Evolutionary conservation across 2,329 filamentous ascomycete genomes (phyloP), one percentile per base, ranked within the genome.

Genomic region (Xylaria sp.): DNA sequence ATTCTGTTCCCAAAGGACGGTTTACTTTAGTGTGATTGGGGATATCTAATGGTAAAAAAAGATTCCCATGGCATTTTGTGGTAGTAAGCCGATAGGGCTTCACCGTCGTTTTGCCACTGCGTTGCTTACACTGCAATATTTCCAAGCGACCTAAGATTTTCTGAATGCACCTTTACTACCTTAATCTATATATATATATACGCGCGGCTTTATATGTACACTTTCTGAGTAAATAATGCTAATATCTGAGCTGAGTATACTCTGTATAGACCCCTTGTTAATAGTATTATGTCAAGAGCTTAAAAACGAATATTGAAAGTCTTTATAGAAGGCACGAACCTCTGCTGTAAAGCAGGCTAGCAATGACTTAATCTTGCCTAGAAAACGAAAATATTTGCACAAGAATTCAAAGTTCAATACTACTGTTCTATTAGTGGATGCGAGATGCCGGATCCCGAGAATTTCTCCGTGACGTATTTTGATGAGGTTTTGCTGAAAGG

Each of bases 361-460:
- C 33, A 10, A 36, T 36, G 10, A 36, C 33, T 36, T 36, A 7
- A 36, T 10, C 33, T 36, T 10, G 10, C 33, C 10, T 36, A 36
- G 33, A 36, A 10, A 36, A 36, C 10, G 7, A 36, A 36, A 4
- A 36, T 36, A 10, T 36, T 10, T 36, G 10, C 1, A 36, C 33
- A 1, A 10, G 33, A 10, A 36, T 36, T 10, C 10, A 36, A 36
- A 10, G 8, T 46, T 46, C 7, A n/a, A 7, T 46, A 46, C 15
- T 46, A 46, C 15, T n/a, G 18, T 46, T 54, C 33, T 59, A n/a
- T 65, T 62, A 63, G 54, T 64, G 52, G 23, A 70, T 67, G 68
- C 61, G 23, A 61, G 61, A 64, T 70, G 68, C 68, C 68, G 68
- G 68, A 51, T 70, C 52, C 68, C 68, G 68, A 70, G 39, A 54